These are phyloP conservation scores for Teratosphaeria nubilosa DNA, from an alignment of 2,329 filamentous ascomycete species.

Conservation along the genomic window DNA sequence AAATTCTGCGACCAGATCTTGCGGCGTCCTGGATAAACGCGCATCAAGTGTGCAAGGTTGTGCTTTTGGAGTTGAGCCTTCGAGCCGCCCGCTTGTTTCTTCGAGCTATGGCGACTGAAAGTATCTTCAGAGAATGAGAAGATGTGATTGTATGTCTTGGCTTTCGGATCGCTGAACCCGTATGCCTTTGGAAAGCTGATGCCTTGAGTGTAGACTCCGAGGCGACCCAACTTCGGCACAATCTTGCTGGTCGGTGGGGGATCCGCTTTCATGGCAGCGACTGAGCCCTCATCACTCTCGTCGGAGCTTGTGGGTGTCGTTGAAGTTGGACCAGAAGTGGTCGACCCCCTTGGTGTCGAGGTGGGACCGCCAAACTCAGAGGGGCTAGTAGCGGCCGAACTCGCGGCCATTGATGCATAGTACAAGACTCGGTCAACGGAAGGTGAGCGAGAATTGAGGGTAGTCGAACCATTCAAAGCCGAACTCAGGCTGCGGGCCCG, in stretches of 20 bases:
- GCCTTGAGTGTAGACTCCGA: constrained; percentile 69
- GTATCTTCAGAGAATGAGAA: constrained; percentile 88
- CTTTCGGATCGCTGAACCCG: constrained; percentile 67
- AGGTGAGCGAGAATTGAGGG: constrained; percentile 43
- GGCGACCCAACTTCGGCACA: constrained; percentile 66
- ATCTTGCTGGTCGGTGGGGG: constrained; percentile 70
- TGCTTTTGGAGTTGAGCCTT: constrained; percentile 76
- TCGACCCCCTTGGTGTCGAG: constrained; percentile 42
- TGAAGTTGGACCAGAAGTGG: constrained; percentile 44
- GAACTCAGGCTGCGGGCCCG: constrained; percentile 64
- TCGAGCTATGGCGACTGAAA: constrained; percentile 71
- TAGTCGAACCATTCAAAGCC: constrained; percentile 41
- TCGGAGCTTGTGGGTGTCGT: constrained; percentile 55
- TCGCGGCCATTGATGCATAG: constrained; percentile 40
- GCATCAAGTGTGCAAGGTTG: constrained; percentile 85
- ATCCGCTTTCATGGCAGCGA: constrained; percentile 49
- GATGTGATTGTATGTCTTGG: constrained; percentile 84
- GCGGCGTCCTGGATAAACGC: constrained; percentile 79
- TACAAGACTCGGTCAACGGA: constrained; percentile 46
- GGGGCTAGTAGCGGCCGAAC: constrained; percentile 42
- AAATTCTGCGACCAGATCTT: constrained; percentile 87
- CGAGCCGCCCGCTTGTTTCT: constrained; percentile 51
- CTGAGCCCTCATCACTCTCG: constrained; percentile 59
- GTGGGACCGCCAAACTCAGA: constrained; percentile 38
- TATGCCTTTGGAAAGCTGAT: constrained; percentile 59